A percentile compares a stretch with the other conserved stretches of the same genome.
Conservation (phyloP, 306 rosid genomes). For the Luffa aegyptiaca region DNA sequence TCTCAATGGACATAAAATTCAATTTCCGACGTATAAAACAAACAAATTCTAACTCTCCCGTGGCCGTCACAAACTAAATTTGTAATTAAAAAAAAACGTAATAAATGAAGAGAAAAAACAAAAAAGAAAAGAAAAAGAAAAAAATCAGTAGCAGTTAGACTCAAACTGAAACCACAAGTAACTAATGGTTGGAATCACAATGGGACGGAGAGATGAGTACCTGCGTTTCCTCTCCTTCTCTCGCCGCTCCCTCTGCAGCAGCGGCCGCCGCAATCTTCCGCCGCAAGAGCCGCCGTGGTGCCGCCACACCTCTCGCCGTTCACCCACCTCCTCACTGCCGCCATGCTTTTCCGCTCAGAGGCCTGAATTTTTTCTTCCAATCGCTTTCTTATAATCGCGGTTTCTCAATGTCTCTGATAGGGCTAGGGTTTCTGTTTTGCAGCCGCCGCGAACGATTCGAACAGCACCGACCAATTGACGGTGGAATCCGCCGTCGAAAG, state of each 20-base stretch:
- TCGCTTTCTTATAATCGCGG: neutral
- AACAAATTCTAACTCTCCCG: too few relatives aligned
- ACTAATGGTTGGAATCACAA: constrained; percentile 18
- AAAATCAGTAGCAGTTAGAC: constrained; percentile 16
- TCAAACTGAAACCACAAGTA: constrained; percentile 26
- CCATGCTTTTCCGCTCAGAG: constrained; percentile 38
- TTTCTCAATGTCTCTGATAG: neutral
- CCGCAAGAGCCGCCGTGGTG: constrained; percentile 9
- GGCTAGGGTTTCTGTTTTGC: neutral
- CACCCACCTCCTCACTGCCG: constrained; percentile 17
- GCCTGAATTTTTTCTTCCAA: constrained; percentile 14
- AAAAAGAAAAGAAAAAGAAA: neutral
- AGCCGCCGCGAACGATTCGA: constrained; percentile 57
- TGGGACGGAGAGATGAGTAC: constrained; percentile 57
- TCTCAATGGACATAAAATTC: too few relatives aligned
- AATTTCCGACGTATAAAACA: too few relatives aligned
- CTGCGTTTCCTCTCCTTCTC: constrained; percentile 39
- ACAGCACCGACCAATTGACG: constrained; percentile 35
- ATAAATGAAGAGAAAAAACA: neutral
- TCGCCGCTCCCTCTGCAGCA: constrained; percentile 25
- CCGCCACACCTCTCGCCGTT: constrained; percentile 10
- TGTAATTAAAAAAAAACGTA: neutral
- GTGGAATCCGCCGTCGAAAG: constrained; percentile 21
- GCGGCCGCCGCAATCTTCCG: constrained; percentile 2
- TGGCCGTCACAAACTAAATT: too few relatives aligned